phyloP scores from a whole-genome alignment of 805 yeast species.

The Sporopachydermia lactativora region DNA sequence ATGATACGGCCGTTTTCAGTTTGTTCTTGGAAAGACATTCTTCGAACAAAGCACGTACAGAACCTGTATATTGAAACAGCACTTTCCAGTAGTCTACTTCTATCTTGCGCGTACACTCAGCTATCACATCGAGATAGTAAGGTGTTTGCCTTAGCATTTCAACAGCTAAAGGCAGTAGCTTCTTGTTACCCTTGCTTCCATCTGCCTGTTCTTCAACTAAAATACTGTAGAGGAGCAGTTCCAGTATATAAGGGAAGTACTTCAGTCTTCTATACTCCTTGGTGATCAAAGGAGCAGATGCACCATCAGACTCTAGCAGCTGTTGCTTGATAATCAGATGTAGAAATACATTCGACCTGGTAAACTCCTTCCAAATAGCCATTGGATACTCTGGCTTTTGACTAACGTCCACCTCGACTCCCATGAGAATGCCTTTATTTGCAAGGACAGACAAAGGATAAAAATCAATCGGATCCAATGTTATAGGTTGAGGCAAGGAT shows the following conservation, averaged over 20 bases:
- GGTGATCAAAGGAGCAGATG: slow-evolving; percentile 11
- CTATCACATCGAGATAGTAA: slow-evolving; percentile 22
- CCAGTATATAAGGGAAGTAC: slow-evolving; percentile 27
- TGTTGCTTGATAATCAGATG: slow-evolving; percentile 2
- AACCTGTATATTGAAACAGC: slow-evolving; percentile 15
- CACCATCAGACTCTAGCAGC: slow-evolving; percentile 7
- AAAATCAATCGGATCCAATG: slow-evolving; percentile 25
- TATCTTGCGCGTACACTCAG: slow-evolving; percentile 41
- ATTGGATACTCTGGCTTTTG: slow-evolving; percentile 3
- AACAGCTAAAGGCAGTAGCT: slow-evolving; percentile 12
- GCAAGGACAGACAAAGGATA: slow-evolving; percentile 34
- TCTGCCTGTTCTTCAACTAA: slow-evolving; percentile 14
- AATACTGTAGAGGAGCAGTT: slow-evolving; percentile 23
- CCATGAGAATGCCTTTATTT: slow-evolving; percentile 34
- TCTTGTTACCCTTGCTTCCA: slow-evolving; percentile 3
- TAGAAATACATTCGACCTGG: background rate
- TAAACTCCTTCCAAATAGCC: background rate
- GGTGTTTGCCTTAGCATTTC: slow-evolving; percentile 21
- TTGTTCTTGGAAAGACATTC: slow-evolving; percentile 19
- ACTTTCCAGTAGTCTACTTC: slow-evolving; percentile 40
- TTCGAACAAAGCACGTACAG: slow-evolving; percentile 21
- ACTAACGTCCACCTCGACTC: slow-evolving; percentile 32
- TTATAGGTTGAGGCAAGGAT: slow-evolving; percentile 9
- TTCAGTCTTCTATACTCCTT: slow-evolving; percentile 18
- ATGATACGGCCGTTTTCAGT: slow-evolving; percentile 26